Conservation (phyloP, 805 yeast species). For the Priceomyces carsonii region DNA sequence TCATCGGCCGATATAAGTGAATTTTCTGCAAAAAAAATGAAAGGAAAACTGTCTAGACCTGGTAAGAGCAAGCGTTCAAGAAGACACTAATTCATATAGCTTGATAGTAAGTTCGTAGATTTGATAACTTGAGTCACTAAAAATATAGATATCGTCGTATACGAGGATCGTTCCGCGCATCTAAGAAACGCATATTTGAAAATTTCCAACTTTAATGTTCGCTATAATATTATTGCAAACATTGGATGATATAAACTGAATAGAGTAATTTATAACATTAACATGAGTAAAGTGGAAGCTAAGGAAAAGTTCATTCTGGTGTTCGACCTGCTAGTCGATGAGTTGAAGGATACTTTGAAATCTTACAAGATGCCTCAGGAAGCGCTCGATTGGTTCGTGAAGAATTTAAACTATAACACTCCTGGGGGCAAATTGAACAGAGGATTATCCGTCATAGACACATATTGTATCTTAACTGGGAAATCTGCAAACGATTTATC, state of each 20-base stretch:
- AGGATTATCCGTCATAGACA: slow-evolving; percentile 93
- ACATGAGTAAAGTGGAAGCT: slow-evolving; percentile 34
- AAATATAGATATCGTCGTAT: too few relatives aligned
- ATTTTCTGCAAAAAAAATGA: slow-evolving; percentile 56
- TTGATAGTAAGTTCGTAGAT: too few relatives aligned
- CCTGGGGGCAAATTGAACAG: slow-evolving; percentile 97
- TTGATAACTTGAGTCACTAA: too few relatives aligned
- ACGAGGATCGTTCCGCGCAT: too few relatives aligned
- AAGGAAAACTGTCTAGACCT: slow-evolving; percentile 39
- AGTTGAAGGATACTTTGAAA: slow-evolving; percentile 60
- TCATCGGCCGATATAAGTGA: slow-evolving; percentile 68
- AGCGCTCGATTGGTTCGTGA: slow-evolving; percentile 83
- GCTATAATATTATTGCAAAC: too few relatives aligned
- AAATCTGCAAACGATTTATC: slow-evolving; percentile 57
- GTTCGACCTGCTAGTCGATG: slow-evolving; percentile 78
- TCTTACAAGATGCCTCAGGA: slow-evolving; percentile 81
- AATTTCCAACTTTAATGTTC: too few relatives aligned
- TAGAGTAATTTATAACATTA: slow-evolving; percentile 4
- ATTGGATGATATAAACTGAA: too few relatives aligned
- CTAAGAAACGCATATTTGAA: too few relatives aligned
- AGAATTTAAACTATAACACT: slow-evolving; percentile 77
- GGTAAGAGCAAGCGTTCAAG: slow-evolving; percentile 44
- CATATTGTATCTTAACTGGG: slow-evolving; percentile 77
- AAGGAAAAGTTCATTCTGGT: slow-evolving; percentile 61
- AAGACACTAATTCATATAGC: slow-evolving; percentile 21